Base-by-base conservation (phyloP, 163 green algal species). In the Scenedesmus sp. region DNA sequence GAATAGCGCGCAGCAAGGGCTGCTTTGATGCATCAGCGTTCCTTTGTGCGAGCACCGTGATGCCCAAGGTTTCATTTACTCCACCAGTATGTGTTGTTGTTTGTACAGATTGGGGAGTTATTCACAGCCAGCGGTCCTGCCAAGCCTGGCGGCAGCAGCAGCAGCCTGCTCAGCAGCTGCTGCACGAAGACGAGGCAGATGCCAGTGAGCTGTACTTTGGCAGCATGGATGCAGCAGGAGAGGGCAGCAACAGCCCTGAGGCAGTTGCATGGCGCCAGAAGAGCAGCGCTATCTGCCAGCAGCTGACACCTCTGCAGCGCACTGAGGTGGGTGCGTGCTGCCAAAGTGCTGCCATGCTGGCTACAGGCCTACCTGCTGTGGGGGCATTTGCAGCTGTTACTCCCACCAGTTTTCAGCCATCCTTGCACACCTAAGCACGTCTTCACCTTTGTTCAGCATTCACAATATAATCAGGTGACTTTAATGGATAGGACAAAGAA, bases 141-240 rank as follows among this genome's bases (percentile, higher is more conserved):
- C 9, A 42, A 46, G 22, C 59, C 49, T n/a, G n/a, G n/a, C 16
- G 94, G 40, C 84, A 84, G 20, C 53, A 81, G 18, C 90, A 87
- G 18, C 89, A 96, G 78, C 12, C 86, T 97, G 83, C 91, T 98
- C 90, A 94, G 83, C 81, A 87, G 33, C 7, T 84, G 5, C 92
- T 91, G 33, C 43, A 84, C 0, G 89, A 95, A 83, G 94, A 96
- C 16, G 94, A 96, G 72, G 79, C 88, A 18, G 93, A 93, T 43
- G 86, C 61, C 22, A 91, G 51, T 10, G 96, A 97, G 87, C 94
- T 98, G 20, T 91, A 96, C 53, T 97, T 97, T 80, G 94, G 95
- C 20, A 90, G 83, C 68, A 24, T 86, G 26, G 22, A 86, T 0
- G 68, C 43, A 46, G 30, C 65, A 42, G 78, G 56, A 30, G 90